Conservation (phyloP, 2,329 filamentous ascomycete genomes). For the Penicillium sp. region DNA sequence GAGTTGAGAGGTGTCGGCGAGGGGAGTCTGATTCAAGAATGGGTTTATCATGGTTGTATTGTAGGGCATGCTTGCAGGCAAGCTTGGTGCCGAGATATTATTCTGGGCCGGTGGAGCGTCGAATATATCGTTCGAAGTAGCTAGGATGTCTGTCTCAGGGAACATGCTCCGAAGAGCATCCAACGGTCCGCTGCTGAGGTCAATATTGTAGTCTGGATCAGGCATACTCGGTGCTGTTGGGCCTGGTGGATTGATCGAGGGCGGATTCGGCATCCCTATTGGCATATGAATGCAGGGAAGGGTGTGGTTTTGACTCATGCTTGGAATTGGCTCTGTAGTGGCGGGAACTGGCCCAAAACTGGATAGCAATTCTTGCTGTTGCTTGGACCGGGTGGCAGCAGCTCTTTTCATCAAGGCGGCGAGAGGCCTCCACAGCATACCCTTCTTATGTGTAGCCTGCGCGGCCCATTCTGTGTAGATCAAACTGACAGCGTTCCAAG, state of each 20-base stretch:
- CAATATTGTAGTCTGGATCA: conserved; percentile 18
- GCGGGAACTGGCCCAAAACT: conserved; percentile 17
- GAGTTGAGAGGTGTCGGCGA: conserved; percentile 18
- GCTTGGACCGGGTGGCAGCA: conserved; percentile 51
- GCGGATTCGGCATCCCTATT: neutral
- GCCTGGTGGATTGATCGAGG: conserved; percentile 2
- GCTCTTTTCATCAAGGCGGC: conserved; percentile 61
- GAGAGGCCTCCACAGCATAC: conserved; percentile 63
- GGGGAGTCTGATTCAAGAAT: conserved; percentile 16
- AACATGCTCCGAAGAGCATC: conserved; percentile 29
- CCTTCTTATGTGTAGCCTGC: conserved; percentile 44
- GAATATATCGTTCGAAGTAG: conserved; percentile 9
- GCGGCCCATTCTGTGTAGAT: conserved; percentile 40
- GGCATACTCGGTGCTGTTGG: neutral
- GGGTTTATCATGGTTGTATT: conserved; percentile 11
- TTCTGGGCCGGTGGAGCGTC: conserved; percentile 13
- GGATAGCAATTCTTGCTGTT: conserved; percentile 34
- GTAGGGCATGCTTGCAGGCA: conserved; percentile 12
- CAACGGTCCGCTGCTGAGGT: conserved; percentile 26
- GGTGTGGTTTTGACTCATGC: conserved; percentile 9
- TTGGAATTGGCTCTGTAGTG: conserved; percentile 2
- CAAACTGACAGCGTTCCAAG: conserved; percentile 57
- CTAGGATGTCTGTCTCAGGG: conserved; percentile 26
- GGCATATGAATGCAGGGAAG: conserved; percentile 24
- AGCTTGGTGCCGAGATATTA: conserved; percentile 3